phyloP scores from a whole-genome alignment of 192 early-diverging fungal genomes.

The Backusella liffmaniae region DNA sequence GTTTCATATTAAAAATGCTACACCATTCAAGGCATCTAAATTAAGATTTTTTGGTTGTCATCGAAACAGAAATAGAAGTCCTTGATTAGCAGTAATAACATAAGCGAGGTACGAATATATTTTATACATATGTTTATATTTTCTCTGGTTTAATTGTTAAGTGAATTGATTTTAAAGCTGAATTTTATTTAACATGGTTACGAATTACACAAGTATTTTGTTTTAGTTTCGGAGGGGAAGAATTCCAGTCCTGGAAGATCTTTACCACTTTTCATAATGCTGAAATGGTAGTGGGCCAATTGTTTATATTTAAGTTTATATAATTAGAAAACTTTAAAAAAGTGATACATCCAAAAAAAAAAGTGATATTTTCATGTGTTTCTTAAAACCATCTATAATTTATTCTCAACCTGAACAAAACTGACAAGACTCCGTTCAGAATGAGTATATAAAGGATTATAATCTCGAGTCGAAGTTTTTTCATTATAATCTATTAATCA shows the following conservation, averaged over 20 bases:
- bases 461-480: neutral
- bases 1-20: neutral
- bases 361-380: neutral
- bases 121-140: neutral
- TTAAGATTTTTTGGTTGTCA: neutral
- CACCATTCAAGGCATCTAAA: neutral
- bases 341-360: neutral
- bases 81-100: neutral
- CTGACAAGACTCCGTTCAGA: neutral
- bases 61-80: neutral
- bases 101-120: neutral
- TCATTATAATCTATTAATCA: neutral
- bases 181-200: too few species aligned
- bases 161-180: neutral
- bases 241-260: too few species aligned
- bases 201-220: too few species aligned
- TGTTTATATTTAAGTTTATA: neutral
- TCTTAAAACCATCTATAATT: neutral
- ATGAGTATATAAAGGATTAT: neutral
- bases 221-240: too few species aligned
- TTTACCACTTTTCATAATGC: too few species aligned
- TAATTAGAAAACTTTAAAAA: neutral
- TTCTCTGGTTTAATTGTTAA: neutral
- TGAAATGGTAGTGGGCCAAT: neutral
- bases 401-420: neutral